Percentiles rank a stretch among this genome's conserved stretches.
phyloP scores from a whole-genome alignment of 1,284 basidiomycete species.

The Phellopilus nigrolimitatus region DNA sequence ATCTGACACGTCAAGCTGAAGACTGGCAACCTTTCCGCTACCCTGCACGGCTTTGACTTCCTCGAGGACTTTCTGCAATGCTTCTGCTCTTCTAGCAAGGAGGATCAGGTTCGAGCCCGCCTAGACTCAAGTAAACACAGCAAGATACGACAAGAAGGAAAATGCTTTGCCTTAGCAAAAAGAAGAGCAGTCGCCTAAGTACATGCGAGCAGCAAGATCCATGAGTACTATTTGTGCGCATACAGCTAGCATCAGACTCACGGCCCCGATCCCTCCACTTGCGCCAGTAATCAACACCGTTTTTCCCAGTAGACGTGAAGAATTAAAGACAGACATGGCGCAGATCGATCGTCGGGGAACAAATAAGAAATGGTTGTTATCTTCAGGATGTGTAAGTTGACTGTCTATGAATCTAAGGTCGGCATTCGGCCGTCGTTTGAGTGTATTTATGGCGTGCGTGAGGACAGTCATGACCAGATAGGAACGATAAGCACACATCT shows the following conservation, averaged over 20 bases:
- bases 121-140: constrained; percentile 34
- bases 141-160: constrained; percentile 6
- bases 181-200: constrained; percentile 74
- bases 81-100: constrained; percentile 63
- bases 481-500: too few species aligned
- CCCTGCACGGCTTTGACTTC: constrained; percentile 59
- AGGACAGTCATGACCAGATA: too few species aligned
- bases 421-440: neutral
- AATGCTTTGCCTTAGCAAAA: constrained; percentile 72
- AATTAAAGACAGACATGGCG: constrained; percentile 74
- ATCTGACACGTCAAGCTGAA: constrained; percentile 76
- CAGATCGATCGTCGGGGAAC: neutral
- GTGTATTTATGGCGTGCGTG: too few species aligned
- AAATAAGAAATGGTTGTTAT: neutral
- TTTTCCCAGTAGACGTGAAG: constrained; percentile 74
- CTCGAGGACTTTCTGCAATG: constrained; percentile 57
- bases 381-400: neutral
- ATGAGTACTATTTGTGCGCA: neutral
- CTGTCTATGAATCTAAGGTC: neutral
- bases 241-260: constrained; percentile 32
- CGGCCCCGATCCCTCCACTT: constrained; percentile 78
- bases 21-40: constrained; percentile 63
- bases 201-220: constrained; percentile 8
- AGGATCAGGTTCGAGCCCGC: constrained; percentile 77
- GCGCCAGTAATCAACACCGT: constrained; percentile 86